phyloP scores from a whole-genome alignment of 208 protist species.

The Spongospora subterranea region DNA sequence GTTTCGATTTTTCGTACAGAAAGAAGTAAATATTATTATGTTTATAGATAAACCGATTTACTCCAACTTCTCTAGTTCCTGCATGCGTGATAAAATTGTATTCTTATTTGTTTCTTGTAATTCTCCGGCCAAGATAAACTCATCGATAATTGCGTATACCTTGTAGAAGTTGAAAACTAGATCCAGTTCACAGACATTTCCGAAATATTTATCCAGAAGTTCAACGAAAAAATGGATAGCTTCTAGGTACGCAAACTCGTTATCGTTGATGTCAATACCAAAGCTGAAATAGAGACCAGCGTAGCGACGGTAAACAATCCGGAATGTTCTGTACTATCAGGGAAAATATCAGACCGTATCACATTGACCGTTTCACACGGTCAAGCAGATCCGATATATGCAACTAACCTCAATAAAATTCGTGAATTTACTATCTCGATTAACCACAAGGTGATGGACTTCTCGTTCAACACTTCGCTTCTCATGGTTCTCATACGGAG shows the following conservation, averaged over 20 bases:
- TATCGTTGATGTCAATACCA: conserved; percentile 96
- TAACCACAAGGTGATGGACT: conserved; percentile 88
- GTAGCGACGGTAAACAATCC: conserved; percentile 97
- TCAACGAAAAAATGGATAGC: conserved; percentile 95
- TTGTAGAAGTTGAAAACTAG: conserved; percentile 99
- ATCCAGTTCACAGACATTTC: conserved; percentile 99
- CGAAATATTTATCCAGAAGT: conserved; percentile 98
- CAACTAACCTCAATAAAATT: conserved; percentile 92
- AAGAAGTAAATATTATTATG: no score
- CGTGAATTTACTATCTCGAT: conserved; percentile 87
- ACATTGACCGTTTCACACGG: background rate
- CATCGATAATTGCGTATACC: conserved; percentile 97
- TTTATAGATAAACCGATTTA: conserved; percentile 50
- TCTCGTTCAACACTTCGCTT: conserved; percentile 91
- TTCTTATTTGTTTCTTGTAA: conserved; percentile 94
- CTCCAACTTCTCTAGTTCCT: conserved; percentile 87
- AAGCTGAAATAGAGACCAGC: conserved; percentile 99
- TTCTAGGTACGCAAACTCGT: conserved; percentile 96
- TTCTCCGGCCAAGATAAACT: conserved; percentile 96
- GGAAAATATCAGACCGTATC: conserved; percentile 21
- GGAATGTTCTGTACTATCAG: conserved; percentile 83
- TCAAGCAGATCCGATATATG: background rate
- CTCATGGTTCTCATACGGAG: conserved; percentile 88
- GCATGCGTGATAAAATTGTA: conserved; percentile 87
- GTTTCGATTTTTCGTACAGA: no score